Base-by-base conservation (phyloP, 202 grass and related monocot genomes). In the Musa balbisiana region DNA sequence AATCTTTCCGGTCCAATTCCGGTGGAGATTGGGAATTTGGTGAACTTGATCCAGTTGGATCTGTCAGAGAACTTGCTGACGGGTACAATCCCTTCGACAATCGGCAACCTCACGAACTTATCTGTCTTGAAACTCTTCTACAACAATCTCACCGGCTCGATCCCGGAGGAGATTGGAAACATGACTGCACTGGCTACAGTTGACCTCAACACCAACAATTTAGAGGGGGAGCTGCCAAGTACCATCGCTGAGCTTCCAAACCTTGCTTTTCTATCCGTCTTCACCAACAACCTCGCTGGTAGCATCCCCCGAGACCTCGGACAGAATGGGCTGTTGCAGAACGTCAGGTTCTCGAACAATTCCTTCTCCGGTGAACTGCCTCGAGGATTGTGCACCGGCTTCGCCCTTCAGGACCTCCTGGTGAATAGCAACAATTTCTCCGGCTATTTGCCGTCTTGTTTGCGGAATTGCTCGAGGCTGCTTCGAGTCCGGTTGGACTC, bases 101-200 rank as follows among this genome's bases (percentile, higher is more conserved):
- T 95, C 54, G 77, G 92, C 66, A 88, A 91, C 80, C 86, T 95
- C 25, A 74, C 72, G 25, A 25, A 72, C 1, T 67, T 95, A 33
- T 14, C 12, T 2, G 60, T 3, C 16, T 84, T 95, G 55, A 33
- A 69, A 2, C 87, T 96, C 22, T 90, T 83, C 73, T 24, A 71
- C 23, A 96, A 96, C 79, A 82, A 89, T 33, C 76, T 96, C 71
- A 84, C 83, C 22, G 87, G 92, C 10, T 10, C 17, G 62, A 43
- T 96, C 11, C 92, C 92, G 16, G 65, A 55, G 4, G 89, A 92
- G 82, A 52, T 96, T 0, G 87, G 87, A 17, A 88, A 84, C 81
- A 83, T 96, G 87, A 75, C 20, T 19, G 79, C 83, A 67, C 62
- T 92, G 69, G 19, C 78, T 59, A 55, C 2, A 12, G 19, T 96